Conservation (phyloP, 2,329 filamentous ascomycete genomes). For the Mycosphaerella sp. region DNA sequence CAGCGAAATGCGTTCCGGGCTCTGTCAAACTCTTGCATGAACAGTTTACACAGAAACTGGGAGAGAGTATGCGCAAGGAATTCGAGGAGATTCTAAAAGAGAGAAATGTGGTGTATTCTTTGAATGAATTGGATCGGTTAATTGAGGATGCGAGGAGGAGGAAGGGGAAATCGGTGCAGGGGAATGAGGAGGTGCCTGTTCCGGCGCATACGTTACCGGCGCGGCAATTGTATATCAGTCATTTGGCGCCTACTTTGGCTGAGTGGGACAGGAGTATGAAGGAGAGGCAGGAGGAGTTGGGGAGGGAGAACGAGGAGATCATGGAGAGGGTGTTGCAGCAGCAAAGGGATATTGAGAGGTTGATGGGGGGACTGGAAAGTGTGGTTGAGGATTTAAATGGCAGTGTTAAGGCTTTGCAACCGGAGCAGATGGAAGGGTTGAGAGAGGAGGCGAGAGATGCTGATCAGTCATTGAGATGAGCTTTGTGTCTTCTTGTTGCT, state of each 20-base stretch:
- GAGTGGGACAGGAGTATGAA: constrained; percentile 47
- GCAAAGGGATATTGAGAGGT: constrained; percentile 50
- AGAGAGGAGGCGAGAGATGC: constrained; percentile 29
- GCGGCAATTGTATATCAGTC: constrained; percentile 52
- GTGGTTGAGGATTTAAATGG: constrained; percentile 54
- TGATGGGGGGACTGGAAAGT: constrained; percentile 51
- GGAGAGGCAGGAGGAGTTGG: constrained; percentile 45
- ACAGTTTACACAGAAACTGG: constrained; percentile 54
- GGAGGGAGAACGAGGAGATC: constrained; percentile 50
- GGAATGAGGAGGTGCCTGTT: constrained; percentile 33
- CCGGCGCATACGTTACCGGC: constrained; percentile 56
- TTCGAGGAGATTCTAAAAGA: constrained; percentile 57
- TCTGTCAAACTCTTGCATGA: constrained; percentile 52
- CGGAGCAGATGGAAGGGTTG: constrained; percentile 29
- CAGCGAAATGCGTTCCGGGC: constrained; percentile 51
- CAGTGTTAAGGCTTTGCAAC: constrained; percentile 38
- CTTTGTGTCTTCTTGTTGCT: not conserved
- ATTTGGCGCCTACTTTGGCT: constrained; percentile 52
- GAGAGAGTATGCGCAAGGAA: constrained; percentile 46
- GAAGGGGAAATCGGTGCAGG: constrained; percentile 40
- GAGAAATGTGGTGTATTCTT: constrained; percentile 49
- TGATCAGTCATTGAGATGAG: constrained; percentile 6
- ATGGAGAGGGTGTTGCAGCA: constrained; percentile 49
- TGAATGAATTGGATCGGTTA: constrained; percentile 57
- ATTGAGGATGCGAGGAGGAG: constrained; percentile 53